Percentiles rank a stretch among this genome's conserved stretches.
Evolutionary conservation across 2,329 filamentous ascomycete genomes (phyloP).

Genomic region (Cladobotryum protrusum): DNA sequence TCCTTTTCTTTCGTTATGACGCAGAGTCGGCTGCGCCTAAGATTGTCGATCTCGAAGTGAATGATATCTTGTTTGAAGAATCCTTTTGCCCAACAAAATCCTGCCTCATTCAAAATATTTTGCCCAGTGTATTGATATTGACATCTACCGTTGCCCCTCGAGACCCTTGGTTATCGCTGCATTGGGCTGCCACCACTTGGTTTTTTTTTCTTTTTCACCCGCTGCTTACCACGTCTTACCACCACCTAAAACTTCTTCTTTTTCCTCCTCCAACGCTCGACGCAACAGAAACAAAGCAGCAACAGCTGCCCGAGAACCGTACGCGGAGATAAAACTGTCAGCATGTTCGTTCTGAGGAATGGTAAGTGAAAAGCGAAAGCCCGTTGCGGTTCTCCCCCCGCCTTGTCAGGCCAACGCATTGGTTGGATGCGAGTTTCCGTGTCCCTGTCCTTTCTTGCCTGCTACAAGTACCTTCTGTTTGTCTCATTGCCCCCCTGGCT

Average conservation of each 20-base stretch:
- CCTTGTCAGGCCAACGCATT: background rate
- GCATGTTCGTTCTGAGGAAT: conserved; percentile 35
- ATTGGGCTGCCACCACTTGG: too few species aligned
- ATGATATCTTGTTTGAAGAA: background rate
- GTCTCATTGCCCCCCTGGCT: background rate
- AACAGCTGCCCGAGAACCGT: background rate
- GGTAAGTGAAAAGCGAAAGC: conserved; percentile 25
- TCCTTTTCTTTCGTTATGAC: conserved; percentile 4
- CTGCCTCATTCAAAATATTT: background rate
- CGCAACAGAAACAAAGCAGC: background rate
- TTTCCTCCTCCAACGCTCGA: background rate
- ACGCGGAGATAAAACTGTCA: conserved; percentile 14
- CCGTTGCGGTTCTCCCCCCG: conserved; percentile 1
- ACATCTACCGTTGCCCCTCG: conserved; percentile 3
- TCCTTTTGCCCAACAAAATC: background rate
- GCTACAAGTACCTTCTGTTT: background rate
- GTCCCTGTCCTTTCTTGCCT: background rate
- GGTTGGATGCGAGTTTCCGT: background rate
- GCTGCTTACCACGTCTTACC: background rate
- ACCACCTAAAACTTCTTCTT: background rate
- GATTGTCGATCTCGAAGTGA: background rate
- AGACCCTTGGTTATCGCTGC: background rate
- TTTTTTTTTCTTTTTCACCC: conserved; percentile 1
- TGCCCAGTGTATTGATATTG: background rate
- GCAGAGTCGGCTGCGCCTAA: background rate